These are phyloP conservation scores for Babesia sp. DNA, from an alignment of 169 alveolate genomes.

Conservation along the genomic window DNA sequence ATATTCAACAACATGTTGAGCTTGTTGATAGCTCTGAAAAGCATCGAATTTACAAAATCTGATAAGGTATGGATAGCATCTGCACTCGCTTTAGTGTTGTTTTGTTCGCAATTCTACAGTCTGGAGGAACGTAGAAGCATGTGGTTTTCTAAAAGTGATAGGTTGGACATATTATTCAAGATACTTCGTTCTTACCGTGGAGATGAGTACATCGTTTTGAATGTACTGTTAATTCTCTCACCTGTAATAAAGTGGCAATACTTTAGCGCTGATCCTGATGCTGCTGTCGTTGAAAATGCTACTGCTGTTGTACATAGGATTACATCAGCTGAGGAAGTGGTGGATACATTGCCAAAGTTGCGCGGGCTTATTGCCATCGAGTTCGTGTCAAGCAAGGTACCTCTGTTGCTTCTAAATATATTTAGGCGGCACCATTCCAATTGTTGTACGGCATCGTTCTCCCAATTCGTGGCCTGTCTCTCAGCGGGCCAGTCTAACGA, in stretches of 20 bases:
- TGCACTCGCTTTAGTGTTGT: neutral
- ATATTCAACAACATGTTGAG: neutral
- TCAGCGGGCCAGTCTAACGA: slow-evolving; percentile 10
- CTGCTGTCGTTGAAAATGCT: neutral
- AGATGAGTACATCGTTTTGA: slow-evolving; percentile 10
- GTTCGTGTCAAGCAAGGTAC: neutral
- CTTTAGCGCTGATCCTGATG: neutral
- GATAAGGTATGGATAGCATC: slow-evolving; percentile 1
- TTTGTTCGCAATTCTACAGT: neutral
- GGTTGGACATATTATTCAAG: neutral
- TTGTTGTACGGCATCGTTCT: slow-evolving; percentile 28
- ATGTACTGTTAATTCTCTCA: slow-evolving; percentile 7
- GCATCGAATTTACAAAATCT: neutral
- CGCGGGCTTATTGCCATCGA: neutral
- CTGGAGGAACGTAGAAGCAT: neutral
- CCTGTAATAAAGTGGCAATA: slow-evolving; percentile 19
- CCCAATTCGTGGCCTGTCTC: neutral
- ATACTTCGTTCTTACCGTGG: neutral
- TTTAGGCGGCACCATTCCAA: slow-evolving; percentile 21
- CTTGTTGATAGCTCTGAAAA: neutral
- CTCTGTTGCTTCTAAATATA: neutral
- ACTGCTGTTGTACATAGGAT: neutral
- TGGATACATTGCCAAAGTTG: neutral
- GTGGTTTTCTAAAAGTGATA: neutral
- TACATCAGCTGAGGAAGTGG: neutral